Percentiles rank a stretch among this genome's conserved stretches.
Conservation (phyloP, 306 rosid genomes). For the Citrullus mucosospermus region DNA sequence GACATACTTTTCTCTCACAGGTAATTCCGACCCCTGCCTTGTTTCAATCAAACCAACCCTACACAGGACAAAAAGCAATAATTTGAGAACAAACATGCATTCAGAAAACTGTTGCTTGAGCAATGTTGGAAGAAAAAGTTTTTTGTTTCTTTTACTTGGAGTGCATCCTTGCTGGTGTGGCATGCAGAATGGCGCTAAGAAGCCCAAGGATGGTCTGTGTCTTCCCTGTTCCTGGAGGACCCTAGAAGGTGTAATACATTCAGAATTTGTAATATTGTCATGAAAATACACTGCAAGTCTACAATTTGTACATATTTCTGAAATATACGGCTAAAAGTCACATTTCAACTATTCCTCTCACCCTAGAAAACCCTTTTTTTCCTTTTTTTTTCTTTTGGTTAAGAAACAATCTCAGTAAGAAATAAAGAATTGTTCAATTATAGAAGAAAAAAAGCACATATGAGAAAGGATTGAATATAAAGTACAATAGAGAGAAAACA, state of each 20-base stretch:
- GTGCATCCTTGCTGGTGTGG: conserved; percentile 70
- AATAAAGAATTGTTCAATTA: not conserved
- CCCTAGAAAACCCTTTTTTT: too few species aligned
- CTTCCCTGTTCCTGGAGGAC: conserved; percentile 99
- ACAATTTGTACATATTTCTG: conserved; percentile 2
- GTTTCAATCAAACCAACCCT: conserved; percentile 39
- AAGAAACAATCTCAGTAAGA: not conserved
- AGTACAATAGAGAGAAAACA: not conserved
- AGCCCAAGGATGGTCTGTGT: conserved; percentile 91
- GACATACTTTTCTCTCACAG: conserved; percentile 54
- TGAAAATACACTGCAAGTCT: not conserved
- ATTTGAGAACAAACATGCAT: not conserved
- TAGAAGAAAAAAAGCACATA: not conserved
- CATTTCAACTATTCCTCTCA: not conserved
- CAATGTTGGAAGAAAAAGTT: not conserved
- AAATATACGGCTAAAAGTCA: not conserved
- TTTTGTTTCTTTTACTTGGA: conserved; percentile 43
- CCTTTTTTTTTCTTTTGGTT: not conserved
- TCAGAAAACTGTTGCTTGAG: not conserved
- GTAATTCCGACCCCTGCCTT: conserved; percentile 48
- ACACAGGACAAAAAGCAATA: conserved; percentile 1
- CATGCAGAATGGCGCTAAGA: conserved; percentile 88
- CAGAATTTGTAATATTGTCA: conserved; percentile 9
- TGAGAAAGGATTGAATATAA: not conserved
- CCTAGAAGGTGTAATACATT: conserved; percentile 41